Evolutionary conservation across 768 basidiomycete genomes (phyloP).

Genomic region (Termitomyces sp.): DNA sequence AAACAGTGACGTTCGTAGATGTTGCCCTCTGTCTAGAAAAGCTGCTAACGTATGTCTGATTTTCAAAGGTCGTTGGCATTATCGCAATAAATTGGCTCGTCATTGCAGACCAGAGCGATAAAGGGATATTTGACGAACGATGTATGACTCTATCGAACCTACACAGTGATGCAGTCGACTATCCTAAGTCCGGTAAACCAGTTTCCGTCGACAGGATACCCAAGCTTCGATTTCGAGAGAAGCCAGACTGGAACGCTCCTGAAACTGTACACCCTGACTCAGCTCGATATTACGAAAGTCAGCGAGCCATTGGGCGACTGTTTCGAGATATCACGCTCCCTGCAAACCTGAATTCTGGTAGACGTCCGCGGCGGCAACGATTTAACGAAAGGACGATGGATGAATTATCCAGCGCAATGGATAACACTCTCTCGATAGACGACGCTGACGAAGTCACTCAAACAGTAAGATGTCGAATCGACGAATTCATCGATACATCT

Average conservation of each 20-base stretch:
- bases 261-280: conserved; percentile 39
- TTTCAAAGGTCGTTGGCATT: conserved; percentile 47
- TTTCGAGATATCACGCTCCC: conserved; percentile 56
- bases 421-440: conserved; percentile 9
- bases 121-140: conserved; percentile 42
- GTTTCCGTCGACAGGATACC: conserved; percentile 35
- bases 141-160: conserved; percentile 50
- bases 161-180: conserved; percentile 64
- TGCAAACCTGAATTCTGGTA: conserved; percentile 11
- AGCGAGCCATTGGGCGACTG: conserved; percentile 51
- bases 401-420: conserved; percentile 17
- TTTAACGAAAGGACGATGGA: conserved; percentile 5
- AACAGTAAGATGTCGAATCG: conserved; percentile 20
- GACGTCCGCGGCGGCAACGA: conserved; percentile 7
- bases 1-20: conserved; percentile 47
- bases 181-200: conserved; percentile 51
- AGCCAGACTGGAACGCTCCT: conserved; percentile 64
- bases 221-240: conserved; percentile 25
- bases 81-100: conserved; percentile 60
- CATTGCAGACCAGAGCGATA: conserved; percentile 49
- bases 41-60: background rate
- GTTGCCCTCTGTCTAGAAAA: background rate
- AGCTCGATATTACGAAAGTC: conserved; percentile 44
- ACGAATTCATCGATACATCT: conserved; percentile 23
- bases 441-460: conserved; percentile 16